Base-by-base conservation (phyloP, 2,329 filamentous ascomycete species). In the Ceratocystis huliohia region DNA sequence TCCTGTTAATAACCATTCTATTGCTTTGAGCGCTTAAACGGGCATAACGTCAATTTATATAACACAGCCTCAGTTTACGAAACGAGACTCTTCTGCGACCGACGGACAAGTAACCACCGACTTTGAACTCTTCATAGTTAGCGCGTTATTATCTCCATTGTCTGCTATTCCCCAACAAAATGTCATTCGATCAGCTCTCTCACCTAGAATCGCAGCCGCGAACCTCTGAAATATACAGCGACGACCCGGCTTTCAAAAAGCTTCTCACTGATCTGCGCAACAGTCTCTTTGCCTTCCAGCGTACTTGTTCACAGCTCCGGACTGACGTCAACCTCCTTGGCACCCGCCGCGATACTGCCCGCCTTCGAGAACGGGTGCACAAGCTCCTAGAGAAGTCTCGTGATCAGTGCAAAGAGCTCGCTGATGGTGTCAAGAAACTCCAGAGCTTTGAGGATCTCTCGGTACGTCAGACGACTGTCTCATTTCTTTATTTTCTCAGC, bases 151-250 rank as follows among this genome's bases (percentile, higher is more conserved):
- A 53, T 41, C 50, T 41, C 33, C 5, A 20, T n/a, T 5, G 10
- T 30, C 46, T 30, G 5, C 13, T 10, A 25, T 8, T 3, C 22
- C 48, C 37, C 22, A 8, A 33, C 64, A 37, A 41, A 69, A 97
- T 97, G 93, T 96, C 93, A 20, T 97, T 94, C 78, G 89, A 96
- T 75, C 89, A 90, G 71, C 83, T 94, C 69, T 88, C 88, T 66
- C 88, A 84, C 69, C 81, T 96, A 71, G 93, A 97, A 79, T 86
- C 92, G 70, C 80, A 84, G 68, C 85, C 88, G 74, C 88, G 88
- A 74, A 20, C 33, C 53, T 81, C 86, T 59, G 79, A 85, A 69
- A 71, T 70, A 72, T 99, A 96, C 78, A 82, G 84, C 73, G 94
- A 99, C 78, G 91, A 97, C 74, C 94, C 94, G 64, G 91, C 91